phyloP scores from a whole-genome alignment of 2,329 filamentous ascomycete genomes.

The Fonsecaea pedrosoi region DNA sequence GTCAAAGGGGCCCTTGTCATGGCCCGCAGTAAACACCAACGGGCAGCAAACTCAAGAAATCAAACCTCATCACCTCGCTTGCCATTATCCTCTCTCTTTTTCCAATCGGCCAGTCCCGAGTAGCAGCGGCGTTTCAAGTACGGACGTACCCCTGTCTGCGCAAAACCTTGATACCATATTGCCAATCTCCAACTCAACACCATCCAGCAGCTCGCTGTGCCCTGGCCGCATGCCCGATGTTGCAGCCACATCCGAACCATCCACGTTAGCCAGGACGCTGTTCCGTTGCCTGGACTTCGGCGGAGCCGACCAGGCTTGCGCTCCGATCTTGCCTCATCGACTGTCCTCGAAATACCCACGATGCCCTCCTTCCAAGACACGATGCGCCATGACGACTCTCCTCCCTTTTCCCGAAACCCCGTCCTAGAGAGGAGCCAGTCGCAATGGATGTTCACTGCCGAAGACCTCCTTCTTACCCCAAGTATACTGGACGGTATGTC shows the following conservation, averaged over 20 bases:
- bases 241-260: not conserved
- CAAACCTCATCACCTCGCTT: not conserved
- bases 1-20: not conserved
- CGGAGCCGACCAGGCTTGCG: not conserved
- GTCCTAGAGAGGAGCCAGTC: conserved; percentile 58
- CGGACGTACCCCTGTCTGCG: not conserved
- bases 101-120: not conserved
- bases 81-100: not conserved
- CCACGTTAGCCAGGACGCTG: not conserved
- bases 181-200: not conserved
- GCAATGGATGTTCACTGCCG: conserved; percentile 89
- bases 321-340: not conserved
- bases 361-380: conserved; percentile 34
- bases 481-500: conserved; percentile 83
- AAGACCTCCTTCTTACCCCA: conserved; percentile 82
- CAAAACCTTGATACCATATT: not conserved
- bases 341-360: conserved; percentile 16
- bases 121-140: not conserved
- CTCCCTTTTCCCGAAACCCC: conserved; percentile 26
- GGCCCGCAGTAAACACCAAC: not conserved
- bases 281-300: not conserved
- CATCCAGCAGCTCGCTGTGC: not conserved
- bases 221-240: not conserved
- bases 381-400: conserved; percentile 25
- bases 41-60: conserved; percentile 2